These are phyloP conservation scores for Lasiosphaeria hispida DNA, from an alignment of 495 filamentous ascomycete genomes.

Conservation along the genomic window DNA sequence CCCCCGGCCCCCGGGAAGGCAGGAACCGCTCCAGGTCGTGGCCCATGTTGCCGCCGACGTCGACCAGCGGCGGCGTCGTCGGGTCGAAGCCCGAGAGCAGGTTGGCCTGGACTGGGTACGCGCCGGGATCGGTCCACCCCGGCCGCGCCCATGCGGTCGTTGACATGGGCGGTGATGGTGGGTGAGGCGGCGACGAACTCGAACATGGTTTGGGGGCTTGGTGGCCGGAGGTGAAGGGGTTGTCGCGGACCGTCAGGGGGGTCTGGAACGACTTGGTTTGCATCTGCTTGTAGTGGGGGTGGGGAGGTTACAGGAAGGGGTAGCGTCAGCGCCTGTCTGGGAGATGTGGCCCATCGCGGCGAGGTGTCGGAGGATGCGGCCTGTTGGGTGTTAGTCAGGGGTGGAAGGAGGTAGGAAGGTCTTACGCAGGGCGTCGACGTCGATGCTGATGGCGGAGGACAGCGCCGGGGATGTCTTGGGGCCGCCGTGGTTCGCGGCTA, in stretches of 20 bases:
- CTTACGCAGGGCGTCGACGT: constrained; percentile 18
- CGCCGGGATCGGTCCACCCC: constrained; percentile 50
- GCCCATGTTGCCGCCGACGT: constrained; percentile 52
- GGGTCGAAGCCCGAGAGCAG: constrained; percentile 31
- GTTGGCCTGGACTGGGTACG: constrained; percentile 46
- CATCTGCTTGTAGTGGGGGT: constrained; percentile 21
- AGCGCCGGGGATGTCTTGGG: constrained; percentile 18
- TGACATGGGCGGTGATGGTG: constrained; percentile 39
- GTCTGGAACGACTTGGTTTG: constrained; percentile 25
- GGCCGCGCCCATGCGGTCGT: constrained; percentile 52
- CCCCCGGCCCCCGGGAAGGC: constrained; percentile 42
- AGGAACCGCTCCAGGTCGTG: constrained; percentile 52
- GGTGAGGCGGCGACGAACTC: constrained; percentile 26
- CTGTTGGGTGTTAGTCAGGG: background rate
- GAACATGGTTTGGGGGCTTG: constrained; percentile 30
- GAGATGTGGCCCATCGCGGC: constrained; percentile 48
- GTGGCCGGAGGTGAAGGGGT: constrained; percentile 31
- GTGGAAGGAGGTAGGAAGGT: background rate
- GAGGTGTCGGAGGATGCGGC: constrained; percentile 47
- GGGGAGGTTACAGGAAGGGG: constrained; percentile 26
- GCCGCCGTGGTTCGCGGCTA: constrained; percentile 13
- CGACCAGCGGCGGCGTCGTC: constrained; percentile 46
- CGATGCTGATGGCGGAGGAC: constrained; percentile 11
- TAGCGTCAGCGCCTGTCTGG: constrained; percentile 42
- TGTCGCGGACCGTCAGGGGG: constrained; percentile 27